phyloP scores from a whole-genome alignment of 73 alveolate species.

The Tetrahymena borealis region DNA sequence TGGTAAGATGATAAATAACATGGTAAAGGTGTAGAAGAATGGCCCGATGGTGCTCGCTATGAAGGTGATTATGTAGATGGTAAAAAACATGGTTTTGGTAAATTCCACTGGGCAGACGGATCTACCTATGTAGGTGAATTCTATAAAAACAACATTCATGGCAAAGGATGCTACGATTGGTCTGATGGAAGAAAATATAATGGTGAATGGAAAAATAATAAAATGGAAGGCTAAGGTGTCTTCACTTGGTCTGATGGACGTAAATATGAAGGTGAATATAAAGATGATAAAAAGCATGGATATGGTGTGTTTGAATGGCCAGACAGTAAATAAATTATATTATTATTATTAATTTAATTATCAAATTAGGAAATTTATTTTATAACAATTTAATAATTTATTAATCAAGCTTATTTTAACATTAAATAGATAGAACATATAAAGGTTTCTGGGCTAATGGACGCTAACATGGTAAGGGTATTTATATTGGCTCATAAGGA shows the following conservation, averaged over 20 bases:
- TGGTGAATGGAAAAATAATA: conserved; percentile 41
- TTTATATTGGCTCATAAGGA: conserved; percentile 22
- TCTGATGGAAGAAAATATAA: conserved; percentile 34
- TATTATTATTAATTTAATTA: background rate
- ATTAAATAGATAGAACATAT: background rate
- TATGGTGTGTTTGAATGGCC: conserved; percentile 74
- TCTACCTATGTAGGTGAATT: conserved; percentile 42
- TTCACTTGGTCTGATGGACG: conserved; percentile 52
- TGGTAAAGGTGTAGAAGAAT: conserved; percentile 36
- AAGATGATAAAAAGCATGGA: conserved; percentile 48
- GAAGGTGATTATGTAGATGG: conserved; percentile 48
- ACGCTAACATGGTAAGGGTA: conserved; percentile 45
- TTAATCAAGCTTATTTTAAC: background rate
- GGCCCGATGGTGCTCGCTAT: conserved; percentile 53
- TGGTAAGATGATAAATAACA: conserved; percentile 46
- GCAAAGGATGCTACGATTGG: conserved; percentile 38
- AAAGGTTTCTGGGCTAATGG: conserved; percentile 41
- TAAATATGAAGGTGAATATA: conserved; percentile 48
- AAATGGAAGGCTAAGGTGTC: conserved; percentile 49
- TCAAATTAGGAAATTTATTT: no score
- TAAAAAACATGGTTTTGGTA: conserved; percentile 29
- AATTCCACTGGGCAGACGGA: conserved; percentile 46
- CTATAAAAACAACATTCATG: conserved; percentile 33
- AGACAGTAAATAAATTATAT: conserved; percentile 51
- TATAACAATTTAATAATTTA: no score